Percentiles rank a stretch among this genome's conserved stretches.
Conservation (phyloP, 306 rosid genomes). For the Herpetospermum pedunculosum region DNA sequence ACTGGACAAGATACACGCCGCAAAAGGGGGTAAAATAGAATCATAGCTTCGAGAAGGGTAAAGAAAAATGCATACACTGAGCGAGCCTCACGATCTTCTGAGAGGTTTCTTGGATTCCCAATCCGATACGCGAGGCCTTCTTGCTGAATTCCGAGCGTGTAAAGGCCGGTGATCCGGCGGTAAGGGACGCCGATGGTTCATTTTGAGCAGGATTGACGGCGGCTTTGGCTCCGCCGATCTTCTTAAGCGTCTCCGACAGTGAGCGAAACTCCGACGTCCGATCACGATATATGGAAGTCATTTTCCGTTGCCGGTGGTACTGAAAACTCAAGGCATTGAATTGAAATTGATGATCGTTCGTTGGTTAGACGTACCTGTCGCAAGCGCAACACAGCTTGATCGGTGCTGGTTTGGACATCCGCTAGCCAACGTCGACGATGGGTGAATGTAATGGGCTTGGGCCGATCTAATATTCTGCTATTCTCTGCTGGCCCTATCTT, state of each 20-base stretch:
- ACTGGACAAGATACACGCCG: not conserved
- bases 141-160: constrained; percentile 74
- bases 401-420: not conserved
- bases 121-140: constrained; percentile 70
- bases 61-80: constrained; percentile 28
- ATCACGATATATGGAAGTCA: constrained; percentile 66
- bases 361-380: not conserved
- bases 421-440: not conserved
- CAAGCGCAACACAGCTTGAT: not conserved
- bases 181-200: constrained; percentile 28
- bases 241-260: constrained; percentile 55
- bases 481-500: not conserved
- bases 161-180: not conserved
- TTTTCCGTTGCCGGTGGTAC: constrained; percentile 15
- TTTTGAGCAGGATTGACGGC: constrained; percentile 24
- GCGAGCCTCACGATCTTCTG: constrained; percentile 65
- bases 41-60: not conserved
- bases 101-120: constrained; percentile 70
- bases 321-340: not conserved
- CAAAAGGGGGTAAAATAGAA: not conserved
- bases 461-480: not conserved
- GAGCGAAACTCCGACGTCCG: constrained; percentile 87
- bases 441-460: not conserved
- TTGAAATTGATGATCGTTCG: not conserved
- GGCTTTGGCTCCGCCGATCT: constrained; percentile 35